These are phyloP conservation scores for Penicillium tannophilum DNA, from an alignment of 495 filamentous ascomycete genomes.

Conservation along the genomic window DNA sequence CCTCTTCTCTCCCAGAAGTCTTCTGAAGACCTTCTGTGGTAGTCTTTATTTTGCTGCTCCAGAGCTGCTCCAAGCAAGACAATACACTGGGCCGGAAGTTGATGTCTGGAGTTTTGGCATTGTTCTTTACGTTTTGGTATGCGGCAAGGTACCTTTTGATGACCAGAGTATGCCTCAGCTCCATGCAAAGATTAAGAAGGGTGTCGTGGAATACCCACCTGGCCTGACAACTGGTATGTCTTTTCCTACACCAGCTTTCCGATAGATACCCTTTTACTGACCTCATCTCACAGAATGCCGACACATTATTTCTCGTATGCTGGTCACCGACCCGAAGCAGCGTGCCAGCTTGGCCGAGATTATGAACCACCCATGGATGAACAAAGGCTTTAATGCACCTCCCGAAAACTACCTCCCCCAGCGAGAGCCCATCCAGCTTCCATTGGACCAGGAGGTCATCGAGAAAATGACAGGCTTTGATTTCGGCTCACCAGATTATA, in stretches of 20 bases:
- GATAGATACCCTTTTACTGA: background rate
- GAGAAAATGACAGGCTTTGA: conserved; percentile 98
- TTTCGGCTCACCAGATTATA: conserved; percentile 84
- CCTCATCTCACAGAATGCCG: conserved; percentile 72
- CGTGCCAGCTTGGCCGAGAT: conserved; percentile 88
- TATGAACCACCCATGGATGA: conserved; percentile 96
- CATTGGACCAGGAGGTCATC: conserved; percentile 81
- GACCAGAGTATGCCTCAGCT: conserved; percentile 99
- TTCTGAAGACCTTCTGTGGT: conserved; percentile 96
- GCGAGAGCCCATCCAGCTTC: conserved; percentile 81
- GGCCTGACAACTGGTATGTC: conserved; percentile 84
- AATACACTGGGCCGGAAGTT: conserved; percentile 95
- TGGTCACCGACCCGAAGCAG: conserved; percentile 90
- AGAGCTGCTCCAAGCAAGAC: conserved; percentile 88
- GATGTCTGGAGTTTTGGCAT: conserved; percentile 99
- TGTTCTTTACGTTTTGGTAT: conserved; percentile 97
- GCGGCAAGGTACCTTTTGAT: conserved; percentile 98
- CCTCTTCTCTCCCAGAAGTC: conserved; percentile 81
- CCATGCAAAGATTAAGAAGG: conserved; percentile 99
- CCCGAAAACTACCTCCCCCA: conserved; percentile 88
- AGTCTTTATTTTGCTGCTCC: conserved; percentile 98
- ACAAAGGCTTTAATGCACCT: conserved; percentile 81
- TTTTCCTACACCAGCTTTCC: background rate
- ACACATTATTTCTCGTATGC: conserved; percentile 90
- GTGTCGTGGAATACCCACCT: conserved; percentile 90